Conservation (phyloP, 176 grass and related monocot genomes). For the Tillandsia fasciculata region DNA sequence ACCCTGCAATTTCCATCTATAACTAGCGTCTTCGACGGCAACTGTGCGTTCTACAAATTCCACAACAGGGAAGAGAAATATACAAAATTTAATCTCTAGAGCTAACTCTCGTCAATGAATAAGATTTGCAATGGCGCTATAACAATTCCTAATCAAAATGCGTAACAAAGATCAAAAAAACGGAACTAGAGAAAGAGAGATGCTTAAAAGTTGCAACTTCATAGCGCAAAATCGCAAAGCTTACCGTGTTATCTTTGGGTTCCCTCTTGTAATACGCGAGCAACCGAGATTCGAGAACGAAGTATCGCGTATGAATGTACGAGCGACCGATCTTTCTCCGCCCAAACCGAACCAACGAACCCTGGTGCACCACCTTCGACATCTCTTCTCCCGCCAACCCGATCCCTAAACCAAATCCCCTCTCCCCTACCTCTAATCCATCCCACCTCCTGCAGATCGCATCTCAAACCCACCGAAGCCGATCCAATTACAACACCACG, state of each 20-base stretch:
- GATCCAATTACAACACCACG: neutral
- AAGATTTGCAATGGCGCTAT: too few relatives aligned
- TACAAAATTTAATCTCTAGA: neutral
- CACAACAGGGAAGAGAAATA: slow-evolving; percentile 24
- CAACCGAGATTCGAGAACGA: slow-evolving; percentile 51
- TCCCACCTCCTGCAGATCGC: neutral
- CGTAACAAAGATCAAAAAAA: neutral
- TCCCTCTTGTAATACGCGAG: slow-evolving; percentile 88
- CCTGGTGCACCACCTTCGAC: slow-evolving; percentile 42
- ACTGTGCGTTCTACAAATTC: slow-evolving; percentile 30
- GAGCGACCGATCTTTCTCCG: slow-evolving; percentile 80
- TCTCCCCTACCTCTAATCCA: slow-evolving; percentile 5
- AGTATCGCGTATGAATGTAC: slow-evolving; percentile 70
- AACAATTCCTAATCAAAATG: neutral
- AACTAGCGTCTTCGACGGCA: slow-evolving; percentile 50
- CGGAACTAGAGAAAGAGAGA: too few relatives aligned
- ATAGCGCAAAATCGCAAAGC: neutral
- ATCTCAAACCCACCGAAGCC: neutral
- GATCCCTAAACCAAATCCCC: slow-evolving; percentile 16
- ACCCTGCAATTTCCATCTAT: slow-evolving; percentile 95
- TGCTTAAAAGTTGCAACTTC: neutral
- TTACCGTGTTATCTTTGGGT: slow-evolving; percentile 71
- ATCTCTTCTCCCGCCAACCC: slow-evolving; percentile 11
- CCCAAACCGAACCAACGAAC: slow-evolving; percentile 80
- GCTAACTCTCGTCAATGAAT: too few relatives aligned